Base-by-base conservation (phyloP, 805 yeast genomes). In the Grigorovia transvaalensis region DNA sequence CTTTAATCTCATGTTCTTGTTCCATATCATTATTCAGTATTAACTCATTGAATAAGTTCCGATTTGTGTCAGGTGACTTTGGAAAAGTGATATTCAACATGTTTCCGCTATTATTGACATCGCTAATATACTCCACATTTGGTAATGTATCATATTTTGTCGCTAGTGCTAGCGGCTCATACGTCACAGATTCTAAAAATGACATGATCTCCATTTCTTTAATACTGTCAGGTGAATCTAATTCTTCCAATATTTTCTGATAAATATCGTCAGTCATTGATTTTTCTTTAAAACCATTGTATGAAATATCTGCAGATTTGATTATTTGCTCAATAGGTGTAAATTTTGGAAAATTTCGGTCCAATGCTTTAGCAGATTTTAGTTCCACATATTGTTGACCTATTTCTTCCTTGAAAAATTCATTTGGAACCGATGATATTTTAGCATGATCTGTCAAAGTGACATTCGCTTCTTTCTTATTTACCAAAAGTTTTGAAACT, bases 241-340 rank as follows among this genome's bases (percentile, higher is more conserved):
- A 38, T 38, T 38, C 42, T 3, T 13, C 18, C 3, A n/a, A 38
- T 15, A n/a, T 38, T 15, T 13, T 38, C 9, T 7, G 15, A 15
- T 38, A 3, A 38, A 4, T 38, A 38, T 38, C 42, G 15, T 13
- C 4, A 38, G 12, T 15, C 15, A 38, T 2, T 15, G 15, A 7
- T 38, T 38, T 38, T 7, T 57, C 44, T 41, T 55, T 57, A 47
- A 64, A 64, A 5, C 70, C 70, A 52, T 60, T 54, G 4, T 59
- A 56, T 4, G 63, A 56, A 11, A 66, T 45, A 44, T 66, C 67
- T 2, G 67, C 67, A 1, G 67, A 62, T 18, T 52, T 56, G 9
- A 66, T 63, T 29, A 64, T 50, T 50, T 64, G 68, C 17, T 63
- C 66, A 47, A 45, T 49, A 2, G 70, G 70, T 2, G 70, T 66